phyloP scores from a whole-genome alignment of 2,329 filamentous ascomycete species.

The Cephalotrichum gorgonifer region DNA sequence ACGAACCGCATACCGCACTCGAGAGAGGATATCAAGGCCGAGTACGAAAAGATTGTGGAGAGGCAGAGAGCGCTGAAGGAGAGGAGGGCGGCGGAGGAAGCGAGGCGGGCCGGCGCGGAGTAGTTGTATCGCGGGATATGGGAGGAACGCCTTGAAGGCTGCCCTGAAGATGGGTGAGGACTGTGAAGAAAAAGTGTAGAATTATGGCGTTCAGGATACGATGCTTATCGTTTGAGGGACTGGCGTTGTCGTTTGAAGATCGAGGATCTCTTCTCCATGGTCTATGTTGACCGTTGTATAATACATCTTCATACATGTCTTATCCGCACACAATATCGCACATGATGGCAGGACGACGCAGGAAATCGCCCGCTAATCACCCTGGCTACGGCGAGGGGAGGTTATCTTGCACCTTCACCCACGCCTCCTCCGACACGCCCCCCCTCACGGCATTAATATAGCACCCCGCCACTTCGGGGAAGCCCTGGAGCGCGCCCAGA shows the following conservation, averaged over 20 bases:
- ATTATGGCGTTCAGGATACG: too few relatives aligned
- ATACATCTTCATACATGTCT: background rate
- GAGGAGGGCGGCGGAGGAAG: slow-evolving; percentile 25
- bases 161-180: too few relatives aligned
- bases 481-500: slow-evolving; percentile 46
- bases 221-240: too few relatives aligned
- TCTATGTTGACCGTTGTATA: slow-evolving; percentile 6
- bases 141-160: too few relatives aligned
- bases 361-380: too few relatives aligned
- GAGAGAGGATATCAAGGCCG: slow-evolving; percentile 70
- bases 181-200: too few relatives aligned
- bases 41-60: slow-evolving; percentile 62
- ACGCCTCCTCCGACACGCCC: slow-evolving; percentile 32
- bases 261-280: background rate
- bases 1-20: slow-evolving; percentile 69
- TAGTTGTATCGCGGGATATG: too few relatives aligned
- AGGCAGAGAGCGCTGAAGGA: slow-evolving; percentile 65
- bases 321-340: background rate
- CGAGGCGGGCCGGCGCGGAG: too few relatives aligned
- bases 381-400: slow-evolving; percentile 13
- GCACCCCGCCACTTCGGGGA: slow-evolving; percentile 60
- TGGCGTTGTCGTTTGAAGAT: slow-evolving; percentile 7
- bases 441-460: slow-evolving; percentile 54
- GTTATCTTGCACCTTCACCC: slow-evolving; percentile 33
- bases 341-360: background rate